Percentiles rank a stretch among this genome's conserved stretches.
Evolutionary conservation across 179 eudicot genomes (phyloP).

Genomic region (Carnegiea gigantea): DNA sequence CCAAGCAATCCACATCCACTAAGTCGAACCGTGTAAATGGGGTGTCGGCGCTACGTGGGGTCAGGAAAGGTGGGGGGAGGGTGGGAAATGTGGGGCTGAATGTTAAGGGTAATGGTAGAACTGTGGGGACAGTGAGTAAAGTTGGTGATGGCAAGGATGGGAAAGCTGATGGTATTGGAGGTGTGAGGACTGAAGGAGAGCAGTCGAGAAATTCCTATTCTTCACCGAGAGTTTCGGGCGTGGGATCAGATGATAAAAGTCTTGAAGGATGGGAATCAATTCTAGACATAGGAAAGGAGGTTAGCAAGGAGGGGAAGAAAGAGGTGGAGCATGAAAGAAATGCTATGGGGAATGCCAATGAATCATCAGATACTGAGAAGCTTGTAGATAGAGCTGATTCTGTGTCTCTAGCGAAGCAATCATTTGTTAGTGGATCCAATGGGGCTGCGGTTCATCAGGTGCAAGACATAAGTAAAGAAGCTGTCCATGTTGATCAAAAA

Average conservation of each 20-base stretch:
- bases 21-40: constrained; percentile 34
- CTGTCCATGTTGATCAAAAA: constrained; percentile 23
- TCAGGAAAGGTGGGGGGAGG: constrained; percentile 42
- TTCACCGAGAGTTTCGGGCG: constrained; percentile 30
- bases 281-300: constrained; percentile 17
- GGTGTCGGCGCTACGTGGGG: constrained; percentile 33
- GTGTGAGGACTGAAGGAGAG: constrained; percentile 31
- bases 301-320: constrained; percentile 20
- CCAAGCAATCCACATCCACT: constrained; percentile 35
- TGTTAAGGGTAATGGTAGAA: constrained; percentile 24
- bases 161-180: constrained; percentile 28
- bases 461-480: constrained; percentile 21
- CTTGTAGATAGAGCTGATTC: constrained; percentile 17
- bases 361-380: constrained; percentile 17
- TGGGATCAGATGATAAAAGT: constrained; percentile 32
- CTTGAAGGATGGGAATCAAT: constrained; percentile 36
- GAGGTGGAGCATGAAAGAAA: constrained; percentile 24
- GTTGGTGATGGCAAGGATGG: constrained; percentile 24
- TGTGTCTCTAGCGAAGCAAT: constrained; percentile 5
- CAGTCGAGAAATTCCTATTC: constrained; percentile 22
- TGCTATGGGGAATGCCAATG: constrained; percentile 23
- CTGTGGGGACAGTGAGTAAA: constrained; percentile 27
- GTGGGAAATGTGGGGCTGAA: constrained; percentile 34
- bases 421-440: constrained; percentile 7
- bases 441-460: constrained; percentile 21